phyloP scores from a whole-genome alignment of 169 alveolate species.

The Plasmodium berghei region DNA sequence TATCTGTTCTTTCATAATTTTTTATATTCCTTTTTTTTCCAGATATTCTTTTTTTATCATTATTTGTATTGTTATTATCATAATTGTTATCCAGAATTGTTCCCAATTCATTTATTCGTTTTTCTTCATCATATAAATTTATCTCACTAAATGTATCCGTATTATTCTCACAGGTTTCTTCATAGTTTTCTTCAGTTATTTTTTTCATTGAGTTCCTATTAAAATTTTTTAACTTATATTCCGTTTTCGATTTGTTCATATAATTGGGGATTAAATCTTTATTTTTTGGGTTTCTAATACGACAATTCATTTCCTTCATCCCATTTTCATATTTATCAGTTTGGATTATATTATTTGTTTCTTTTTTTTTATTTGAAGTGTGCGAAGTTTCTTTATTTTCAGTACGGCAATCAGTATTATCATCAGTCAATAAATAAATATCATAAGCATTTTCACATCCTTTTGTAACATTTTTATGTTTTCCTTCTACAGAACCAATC shows the following conservation, averaged over 20 bases:
- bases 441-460: slow-evolving; percentile 4
- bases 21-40: slow-evolving; percentile 1
- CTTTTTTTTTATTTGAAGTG: slow-evolving; percentile 4
- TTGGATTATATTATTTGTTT: background rate
- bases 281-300: slow-evolving; percentile 10
- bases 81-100: too few species aligned
- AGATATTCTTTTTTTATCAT: too few species aligned
- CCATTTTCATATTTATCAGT: background rate
- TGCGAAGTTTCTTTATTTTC: background rate
- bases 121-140: background rate
- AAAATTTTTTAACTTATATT: slow-evolving; percentile 10
- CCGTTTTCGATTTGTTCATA: slow-evolving; percentile 30
- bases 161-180: background rate
- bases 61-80: background rate
- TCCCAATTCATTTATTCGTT: too few species aligned
- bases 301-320: slow-evolving; percentile 9
- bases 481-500: background rate
- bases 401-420: slow-evolving; percentile 16
- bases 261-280: slow-evolving; percentile 28
- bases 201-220: background rate
- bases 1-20: background rate
- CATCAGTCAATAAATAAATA: slow-evolving; percentile 42
- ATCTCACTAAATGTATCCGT: background rate
- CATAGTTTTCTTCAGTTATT: background rate
- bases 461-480: background rate